Base-by-base conservation (phyloP, 345 rosid species). In the Erucastrum elatum region DNA sequence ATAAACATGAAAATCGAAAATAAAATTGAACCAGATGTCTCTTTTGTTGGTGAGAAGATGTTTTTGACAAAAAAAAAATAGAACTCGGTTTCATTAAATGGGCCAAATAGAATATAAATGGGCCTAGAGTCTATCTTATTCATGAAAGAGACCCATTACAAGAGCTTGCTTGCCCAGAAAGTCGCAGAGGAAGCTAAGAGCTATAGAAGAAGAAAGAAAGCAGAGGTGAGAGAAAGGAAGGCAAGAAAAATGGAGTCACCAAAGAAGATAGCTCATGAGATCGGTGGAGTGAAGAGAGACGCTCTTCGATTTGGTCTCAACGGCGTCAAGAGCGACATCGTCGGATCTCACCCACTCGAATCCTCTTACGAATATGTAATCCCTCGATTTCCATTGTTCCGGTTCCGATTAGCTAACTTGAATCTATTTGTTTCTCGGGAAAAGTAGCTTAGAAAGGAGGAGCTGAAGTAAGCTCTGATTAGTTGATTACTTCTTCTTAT, bases 281-380 rank as follows among this genome's bases (percentile, higher is more conserved):
- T 86, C 77, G 97, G 95, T 16, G 94, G 88, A 0, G 35, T 87
- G 44, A 87, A 87, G 66, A 85, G 83, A 37, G 95, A 94, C 27
- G 85, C 88, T 7, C 87, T 94, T 16, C 94, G 98, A 0, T 92
- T 88, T 68, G 98, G 97, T 65, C 89, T 94, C 26, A 86, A 90
- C 21, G 91, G 93, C 56, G 90, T 92, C 72, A 90, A 88, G 73
- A 87, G 94, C 82, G 88, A 88, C 75, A 76, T 92, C 75, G 73
- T 92, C 34, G 89, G 87, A 83, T 74, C 93, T 84, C 97, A 94
- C 71, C 95, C 97, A 6, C 90, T 92, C 70, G 89, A 92, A 80
- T 84, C 92, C 31, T 67, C 89, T 51, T 88, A 84, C 67, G 86
- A 74, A 82, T 84, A 91, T 35, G 98, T 94, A 84, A 73, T 1